Conservation (phyloP, 495 filamentous ascomycete species). For the Hypoxylon lenormandii region DNA sequence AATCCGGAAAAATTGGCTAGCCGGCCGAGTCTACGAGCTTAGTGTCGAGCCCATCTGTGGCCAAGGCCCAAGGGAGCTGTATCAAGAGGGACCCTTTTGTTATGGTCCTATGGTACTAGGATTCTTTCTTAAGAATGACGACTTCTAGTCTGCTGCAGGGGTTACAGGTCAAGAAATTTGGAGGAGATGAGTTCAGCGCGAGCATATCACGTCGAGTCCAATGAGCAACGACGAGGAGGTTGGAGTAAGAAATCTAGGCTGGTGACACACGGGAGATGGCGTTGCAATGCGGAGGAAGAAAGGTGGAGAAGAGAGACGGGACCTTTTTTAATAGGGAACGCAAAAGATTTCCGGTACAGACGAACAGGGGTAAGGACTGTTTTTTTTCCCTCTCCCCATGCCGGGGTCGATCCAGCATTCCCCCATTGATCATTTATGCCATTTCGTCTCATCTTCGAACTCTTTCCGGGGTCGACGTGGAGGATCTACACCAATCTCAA, state of each 20-base stretch:
- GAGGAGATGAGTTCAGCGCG: constrained; percentile 30
- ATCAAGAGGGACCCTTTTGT: constrained; percentile 23
- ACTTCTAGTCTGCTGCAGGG: constrained; percentile 43
- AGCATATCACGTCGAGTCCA: constrained; percentile 21
- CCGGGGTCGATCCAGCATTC: constrained; percentile 32
- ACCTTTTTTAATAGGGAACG: constrained; percentile 24
- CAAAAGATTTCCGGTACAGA: constrained; percentile 33
- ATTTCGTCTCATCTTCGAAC: constrained; percentile 34
- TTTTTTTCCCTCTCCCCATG: constrained; percentile 19
- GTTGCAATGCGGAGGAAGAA: constrained; percentile 45
- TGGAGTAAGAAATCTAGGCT: constrained; percentile 44
- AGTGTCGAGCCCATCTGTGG: constrained; percentile 7
- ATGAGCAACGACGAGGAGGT: constrained; percentile 36
- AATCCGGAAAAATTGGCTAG: constrained; percentile 38
- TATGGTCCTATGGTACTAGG: constrained; percentile 26
- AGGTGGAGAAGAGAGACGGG: constrained; percentile 38
- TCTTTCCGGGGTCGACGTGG: constrained; percentile 14
- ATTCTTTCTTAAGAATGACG: constrained; percentile 17
- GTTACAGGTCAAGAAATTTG: constrained; percentile 37
- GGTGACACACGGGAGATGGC: constrained; percentile 44
- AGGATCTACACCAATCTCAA: constrained; percentile 25
- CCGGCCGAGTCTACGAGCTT: constrained; percentile 24
- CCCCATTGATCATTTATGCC: constrained; percentile 29
- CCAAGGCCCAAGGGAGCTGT: background rate
- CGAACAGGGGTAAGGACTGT: constrained; percentile 36